These are phyloP conservation scores for Paraphaeosphaeria minitans DNA, from an alignment of 2,329 filamentous ascomycete species.

Conservation along the genomic window DNA sequence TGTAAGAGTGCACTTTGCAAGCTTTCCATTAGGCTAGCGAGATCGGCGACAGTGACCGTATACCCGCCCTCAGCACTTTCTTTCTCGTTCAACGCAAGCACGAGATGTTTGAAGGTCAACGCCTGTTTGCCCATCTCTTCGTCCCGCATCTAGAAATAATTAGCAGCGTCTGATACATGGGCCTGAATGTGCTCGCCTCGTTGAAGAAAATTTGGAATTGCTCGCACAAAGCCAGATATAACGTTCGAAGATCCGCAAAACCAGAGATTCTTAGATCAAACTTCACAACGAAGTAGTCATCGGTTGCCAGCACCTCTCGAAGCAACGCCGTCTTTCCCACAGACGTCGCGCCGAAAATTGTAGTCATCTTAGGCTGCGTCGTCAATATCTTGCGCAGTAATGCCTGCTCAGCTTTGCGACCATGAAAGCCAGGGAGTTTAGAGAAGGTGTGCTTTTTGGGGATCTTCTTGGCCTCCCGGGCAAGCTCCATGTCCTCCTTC, in stretches of 20 bases:
- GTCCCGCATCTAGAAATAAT: background rate
- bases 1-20: background rate
- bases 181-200: background rate
- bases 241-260: background rate
- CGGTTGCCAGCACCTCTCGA: background rate
- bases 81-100: background rate
- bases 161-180: background rate
- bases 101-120: background rate
- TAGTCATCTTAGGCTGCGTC: background rate
- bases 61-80: background rate
- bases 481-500: constrained; percentile 3
- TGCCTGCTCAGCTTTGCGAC: background rate
- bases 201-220: background rate
- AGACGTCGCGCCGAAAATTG: background rate
- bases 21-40: background rate
- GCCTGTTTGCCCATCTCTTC: background rate
- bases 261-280: constrained; percentile 4
- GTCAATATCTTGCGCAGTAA: background rate
- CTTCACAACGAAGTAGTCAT: constrained; percentile 1
- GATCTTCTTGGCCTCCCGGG: background rate
- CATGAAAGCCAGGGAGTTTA: constrained; percentile 1
- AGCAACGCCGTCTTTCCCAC: background rate
- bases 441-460: constrained; percentile 1
- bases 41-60: background rate
- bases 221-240: constrained; percentile 3